Base-by-base conservation (phyloP, 2,329 filamentous ascomycete species). In the Emydomyces testavorans region DNA sequence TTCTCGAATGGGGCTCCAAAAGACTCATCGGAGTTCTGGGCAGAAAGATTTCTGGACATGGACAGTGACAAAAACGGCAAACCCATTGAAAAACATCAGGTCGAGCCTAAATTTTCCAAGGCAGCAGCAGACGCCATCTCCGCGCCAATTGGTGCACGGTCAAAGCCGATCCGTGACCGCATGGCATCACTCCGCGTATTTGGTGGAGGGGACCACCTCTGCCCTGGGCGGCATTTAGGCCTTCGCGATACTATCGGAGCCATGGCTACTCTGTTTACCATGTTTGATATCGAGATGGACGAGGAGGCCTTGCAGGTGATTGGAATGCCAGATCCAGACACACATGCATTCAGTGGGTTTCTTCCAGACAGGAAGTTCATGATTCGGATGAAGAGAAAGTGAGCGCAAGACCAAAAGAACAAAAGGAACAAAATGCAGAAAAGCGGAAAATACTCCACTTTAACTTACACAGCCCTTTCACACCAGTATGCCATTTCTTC, bases 211-310 rank as follows among this genome's bases (percentile, higher is more conserved):
- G 29, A 18, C 15, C 23, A 44, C 28, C 36, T 46, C 21, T 53
- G 51, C 24, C 51, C 51, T 35, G 51, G 51, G 29, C 50, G 51
- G 15, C 34, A 51, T 24, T 45, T 51, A 18, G 49, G 49, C 8
- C 21, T 53, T 24, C 44, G 46, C 11, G 48, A 53, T 26, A 44
- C 42, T 4, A 20, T 53, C 10, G 41, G 29, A 28, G 34, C 24
- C 3, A 21, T 51, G 49, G 44, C 40, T 7, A 43, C 34, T 6
- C 16, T 53, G 23, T 32, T 53, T 7, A 41, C 46, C 21, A 42
- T 37, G 28, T 51, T 51, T 23, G 51, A 53, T 15, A 51, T 53
- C 11, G 51, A 53, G 20, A 41, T 53, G 23, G 49, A 53, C 29
- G 16, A 50, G n/a, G 51, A 43, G 7, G 45, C 49, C 6, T 45